phyloP scores from a whole-genome alignment of 2,329 filamentous ascomycete genomes.

The Beauveria medogensis region DNA sequence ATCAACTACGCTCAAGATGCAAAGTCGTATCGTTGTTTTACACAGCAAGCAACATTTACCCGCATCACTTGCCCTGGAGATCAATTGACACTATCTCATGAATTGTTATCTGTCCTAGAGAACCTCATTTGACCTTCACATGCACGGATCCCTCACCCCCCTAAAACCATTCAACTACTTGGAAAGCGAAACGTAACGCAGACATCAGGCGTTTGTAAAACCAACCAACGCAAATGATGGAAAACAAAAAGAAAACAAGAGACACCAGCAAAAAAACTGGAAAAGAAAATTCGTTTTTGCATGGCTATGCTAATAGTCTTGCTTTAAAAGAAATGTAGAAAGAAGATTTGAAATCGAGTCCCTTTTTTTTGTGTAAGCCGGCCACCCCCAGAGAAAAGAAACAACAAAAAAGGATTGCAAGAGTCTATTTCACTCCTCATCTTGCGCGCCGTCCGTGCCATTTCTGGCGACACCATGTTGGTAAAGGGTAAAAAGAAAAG shows the following conservation, averaged over 20 bases:
- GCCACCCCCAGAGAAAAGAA: not conserved
- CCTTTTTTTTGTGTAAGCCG: not conserved
- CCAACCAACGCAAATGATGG: not conserved
- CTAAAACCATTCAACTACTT: too few species aligned
- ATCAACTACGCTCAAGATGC: not conserved
- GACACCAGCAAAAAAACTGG: not conserved
- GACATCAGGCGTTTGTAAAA: not conserved
- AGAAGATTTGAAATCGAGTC: not conserved
- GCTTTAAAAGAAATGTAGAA: not conserved
- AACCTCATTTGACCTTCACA: too few species aligned
- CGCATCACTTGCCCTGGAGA: too few species aligned
- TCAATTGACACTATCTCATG: too few species aligned
- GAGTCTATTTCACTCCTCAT: not conserved
- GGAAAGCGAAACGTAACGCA: not conserved
- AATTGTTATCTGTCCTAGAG: too few species aligned
- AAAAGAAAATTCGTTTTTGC: not conserved
- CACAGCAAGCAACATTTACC: too few species aligned
- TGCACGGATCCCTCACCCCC: too few species aligned
- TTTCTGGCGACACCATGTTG: not conserved
- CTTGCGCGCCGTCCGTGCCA: not conserved
- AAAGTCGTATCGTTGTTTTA: not conserved
- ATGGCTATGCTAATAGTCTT: conserved; percentile 6
- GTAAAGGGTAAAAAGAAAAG: not conserved
- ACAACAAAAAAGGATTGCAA: not conserved
- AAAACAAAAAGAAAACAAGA: not conserved